Base-by-base conservation (phyloP, 2,329 filamentous ascomycete genomes). In the Sphaerulina vaccinii region DNA sequence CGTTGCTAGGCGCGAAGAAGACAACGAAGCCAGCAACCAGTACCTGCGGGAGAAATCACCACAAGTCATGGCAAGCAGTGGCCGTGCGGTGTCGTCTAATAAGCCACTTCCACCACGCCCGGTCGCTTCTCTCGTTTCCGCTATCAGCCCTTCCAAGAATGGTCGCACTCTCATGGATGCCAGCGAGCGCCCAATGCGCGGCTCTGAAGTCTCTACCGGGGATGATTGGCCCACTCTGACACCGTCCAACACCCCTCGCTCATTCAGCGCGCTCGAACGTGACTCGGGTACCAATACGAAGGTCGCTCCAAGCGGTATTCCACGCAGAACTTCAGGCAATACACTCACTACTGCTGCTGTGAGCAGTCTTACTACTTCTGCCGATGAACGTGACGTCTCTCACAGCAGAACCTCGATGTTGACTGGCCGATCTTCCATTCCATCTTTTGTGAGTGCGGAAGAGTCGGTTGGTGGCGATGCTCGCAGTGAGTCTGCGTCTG, bases 81-180 rank as follows among this genome's bases (percentile, higher is more conserved):
- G n/a, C 23, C 32, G 10, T 18, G 16, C 44, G 15, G n/a, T 19
- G 16, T 52, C 43, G 15, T 50, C 40, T 21, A 56, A 72, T 27
- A 74, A 74, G 55, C 66, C 70, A n/a, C 60, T 74, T 3, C 72
- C 72, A 7, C 66, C 69, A 35, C 66, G 68, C 8, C 72, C 72
- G 2, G 49, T 70, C 10, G 66, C 62, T 19, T 65, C 68, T 11
- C 23, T 72, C 3, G 47, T 63, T 8, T 58, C 67, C 29, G 57
- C 60, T 2, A 41, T 57, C 16, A 71, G 66, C 44, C 70, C 71
- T 3, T 61, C 58, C 6, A 71, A 70, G 54, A 64, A 69, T 24
- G 62, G 64, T 22, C 68, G 69, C 13, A 70, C 67, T 2, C 62
- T 75, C 16, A 55, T 75, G 5, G 72, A 74, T 49, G 71, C 72